Evolutionary conservation across 2,329 filamentous ascomycete genomes (phyloP).

Genomic region (Raffaelea ambrosiae): DNA sequence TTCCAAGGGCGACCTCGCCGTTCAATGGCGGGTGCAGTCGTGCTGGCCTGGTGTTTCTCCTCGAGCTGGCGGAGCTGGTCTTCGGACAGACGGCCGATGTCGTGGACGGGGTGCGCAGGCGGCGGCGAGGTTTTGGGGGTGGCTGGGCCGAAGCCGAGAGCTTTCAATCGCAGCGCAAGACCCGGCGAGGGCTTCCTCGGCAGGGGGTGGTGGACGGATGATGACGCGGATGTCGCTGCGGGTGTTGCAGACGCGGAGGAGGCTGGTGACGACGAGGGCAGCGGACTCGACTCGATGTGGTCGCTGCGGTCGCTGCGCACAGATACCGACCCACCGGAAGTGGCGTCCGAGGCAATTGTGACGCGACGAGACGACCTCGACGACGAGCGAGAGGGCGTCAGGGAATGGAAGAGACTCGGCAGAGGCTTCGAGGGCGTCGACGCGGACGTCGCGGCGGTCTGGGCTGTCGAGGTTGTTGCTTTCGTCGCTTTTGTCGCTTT

Average conservation of each 20-base stretch:
- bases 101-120: constrained; percentile 26
- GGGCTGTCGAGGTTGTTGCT: no score
- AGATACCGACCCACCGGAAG: not conserved
- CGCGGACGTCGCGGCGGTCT: no score
- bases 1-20: constrained; percentile 66
- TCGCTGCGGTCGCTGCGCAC: not conserved
- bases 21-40: constrained; percentile 42
- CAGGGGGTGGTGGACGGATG: constrained; percentile 16
- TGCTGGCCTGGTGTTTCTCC: constrained; percentile 53
- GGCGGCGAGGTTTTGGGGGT: constrained; percentile 27
- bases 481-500: no score
- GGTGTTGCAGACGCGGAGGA: constrained; percentile 10
- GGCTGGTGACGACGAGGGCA: constrained; percentile 14
- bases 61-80: constrained; percentile 63
- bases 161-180: constrained; percentile 56
- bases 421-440: no score
- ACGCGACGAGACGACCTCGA: not conserved
- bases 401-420: not conserved
- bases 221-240: not conserved
- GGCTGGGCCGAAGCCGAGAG: constrained; percentile 48
- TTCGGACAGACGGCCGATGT: constrained; percentile 61
- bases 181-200: constrained; percentile 55
- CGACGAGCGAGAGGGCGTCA: not conserved
- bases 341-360: no score
- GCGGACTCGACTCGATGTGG: not conserved